Percentiles rank a stretch among this genome's conserved stretches.
phyloP scores from a whole-genome alignment of 2,329 filamentous ascomycete genomes.

The Diaporthe amygdali region DNA sequence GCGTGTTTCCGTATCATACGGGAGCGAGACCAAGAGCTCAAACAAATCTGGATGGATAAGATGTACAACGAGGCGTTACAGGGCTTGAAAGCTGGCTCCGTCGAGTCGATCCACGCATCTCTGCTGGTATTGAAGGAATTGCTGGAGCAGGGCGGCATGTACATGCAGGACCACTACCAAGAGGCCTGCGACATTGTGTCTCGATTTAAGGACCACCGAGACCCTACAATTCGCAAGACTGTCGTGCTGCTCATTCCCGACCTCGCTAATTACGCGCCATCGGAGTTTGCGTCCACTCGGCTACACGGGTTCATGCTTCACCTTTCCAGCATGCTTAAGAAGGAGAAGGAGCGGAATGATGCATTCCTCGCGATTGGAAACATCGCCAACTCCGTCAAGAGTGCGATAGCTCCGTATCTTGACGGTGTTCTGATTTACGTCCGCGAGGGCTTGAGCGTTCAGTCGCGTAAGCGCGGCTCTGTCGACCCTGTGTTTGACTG shows the following conservation, averaged over 20 bases:
- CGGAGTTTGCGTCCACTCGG: slow-evolving; percentile 86
- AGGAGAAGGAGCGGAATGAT: slow-evolving; percentile 91
- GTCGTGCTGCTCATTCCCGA: slow-evolving; percentile 92
- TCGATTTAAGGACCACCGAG: slow-evolving; percentile 90
- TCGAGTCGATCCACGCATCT: slow-evolving; percentile 93
- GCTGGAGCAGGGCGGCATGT: slow-evolving; percentile 95
- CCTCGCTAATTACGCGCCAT: slow-evolving; percentile 88
- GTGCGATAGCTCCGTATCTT: slow-evolving; percentile 91
- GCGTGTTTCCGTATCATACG: slow-evolving; percentile 96
- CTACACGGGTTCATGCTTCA: slow-evolving; percentile 98
- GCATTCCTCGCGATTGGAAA: slow-evolving; percentile 96
- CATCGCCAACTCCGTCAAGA: slow-evolving; percentile 94
- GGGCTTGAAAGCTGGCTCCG: slow-evolving; percentile 79
- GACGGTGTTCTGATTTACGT: slow-evolving; percentile 95
- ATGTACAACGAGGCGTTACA: slow-evolving; percentile 86
- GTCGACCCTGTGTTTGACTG: slow-evolving; percentile 92
- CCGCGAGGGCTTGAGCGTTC: slow-evolving; percentile 83
- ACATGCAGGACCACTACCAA: slow-evolving; percentile 94
- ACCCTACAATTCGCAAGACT: slow-evolving; percentile 84
- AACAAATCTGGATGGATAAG: slow-evolving; percentile 85
- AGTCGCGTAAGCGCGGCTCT: slow-evolving; percentile 69
- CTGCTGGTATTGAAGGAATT: slow-evolving; percentile 91
- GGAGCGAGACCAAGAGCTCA: slow-evolving; percentile 87
- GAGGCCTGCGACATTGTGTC: slow-evolving; percentile 93
- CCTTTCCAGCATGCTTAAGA: slow-evolving; percentile 89